phyloP scores from a whole-genome alignment of 345 rosid genomes.

The Euphorbia peplus region DNA sequence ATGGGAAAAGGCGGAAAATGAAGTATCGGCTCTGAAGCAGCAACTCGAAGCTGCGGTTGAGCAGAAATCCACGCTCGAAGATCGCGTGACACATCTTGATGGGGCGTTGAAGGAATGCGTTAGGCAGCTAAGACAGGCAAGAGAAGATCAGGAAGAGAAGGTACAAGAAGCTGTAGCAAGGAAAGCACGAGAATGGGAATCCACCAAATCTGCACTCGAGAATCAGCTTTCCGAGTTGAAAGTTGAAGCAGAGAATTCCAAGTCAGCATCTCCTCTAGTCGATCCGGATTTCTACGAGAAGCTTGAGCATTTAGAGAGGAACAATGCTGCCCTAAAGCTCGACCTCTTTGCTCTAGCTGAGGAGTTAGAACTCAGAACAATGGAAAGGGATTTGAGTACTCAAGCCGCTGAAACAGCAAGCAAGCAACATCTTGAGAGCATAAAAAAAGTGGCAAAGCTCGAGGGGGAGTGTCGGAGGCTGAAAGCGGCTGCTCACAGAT shows the following conservation, averaged over 20 bases:
- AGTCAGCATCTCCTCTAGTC: slow-evolving; percentile 30
- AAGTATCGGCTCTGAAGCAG: slow-evolving; percentile 57
- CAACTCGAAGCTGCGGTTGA: slow-evolving; percentile 60
- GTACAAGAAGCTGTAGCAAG: slow-evolving; percentile 51
- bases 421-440: slow-evolving; percentile 80
- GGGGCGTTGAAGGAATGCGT: slow-evolving; percentile 94
- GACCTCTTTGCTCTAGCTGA: slow-evolving; percentile 50
- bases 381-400: slow-evolving; percentile 84
- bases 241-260: slow-evolving; percentile 35
- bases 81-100: slow-evolving; percentile 79
- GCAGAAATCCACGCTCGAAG: slow-evolving; percentile 56
- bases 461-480: slow-evolving; percentile 79
- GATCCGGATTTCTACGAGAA: slow-evolving; percentile 41
- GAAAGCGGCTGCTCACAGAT: slow-evolving; percentile 48
- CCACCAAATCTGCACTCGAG: slow-evolving; percentile 50
- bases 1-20: slow-evolving; percentile 98
- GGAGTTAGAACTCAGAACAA: slow-evolving; percentile 52
- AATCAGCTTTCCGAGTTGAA: slow-evolving; percentile 43
- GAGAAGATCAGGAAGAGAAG: slow-evolving; percentile 80
- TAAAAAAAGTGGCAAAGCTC: slow-evolving; percentile 67
- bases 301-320: slow-evolving; percentile 57
- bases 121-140: slow-evolving; percentile 79
- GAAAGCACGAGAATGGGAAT: slow-evolving; percentile 63
- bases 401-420: slow-evolving; percentile 89
- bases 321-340: slow-evolving; percentile 53